These are phyloP conservation scores for Kazachstania africana DNA, from an alignment of 805 yeast genomes.

Conservation along the genomic window DNA sequence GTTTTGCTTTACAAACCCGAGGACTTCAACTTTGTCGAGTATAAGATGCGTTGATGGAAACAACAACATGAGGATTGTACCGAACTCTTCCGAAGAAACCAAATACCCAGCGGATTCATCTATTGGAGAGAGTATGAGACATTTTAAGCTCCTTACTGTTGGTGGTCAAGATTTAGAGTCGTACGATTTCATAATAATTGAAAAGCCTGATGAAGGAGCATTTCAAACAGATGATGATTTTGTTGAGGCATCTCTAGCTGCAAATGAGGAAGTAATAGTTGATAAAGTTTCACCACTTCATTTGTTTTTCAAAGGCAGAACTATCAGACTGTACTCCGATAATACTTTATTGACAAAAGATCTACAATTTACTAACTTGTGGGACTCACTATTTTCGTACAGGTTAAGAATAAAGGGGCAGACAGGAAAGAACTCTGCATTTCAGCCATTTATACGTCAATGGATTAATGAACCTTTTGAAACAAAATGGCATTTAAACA, in stretches of 20 bases:
- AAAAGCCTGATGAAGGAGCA: conserved; percentile 19
- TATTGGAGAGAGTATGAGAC: conserved; percentile 34
- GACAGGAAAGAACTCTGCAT: background rate
- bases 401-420: conserved; percentile 7
- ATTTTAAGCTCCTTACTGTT: conserved; percentile 39
- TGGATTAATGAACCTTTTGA: conserved; percentile 54
- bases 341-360: conserved; percentile 4
- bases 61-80: conserved; percentile 32
- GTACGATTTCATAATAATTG: conserved; percentile 42
- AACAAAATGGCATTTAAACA: conserved; percentile 64
- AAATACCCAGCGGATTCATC: conserved; percentile 41
- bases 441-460: conserved; percentile 61
- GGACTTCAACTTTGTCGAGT: background rate
- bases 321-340: background rate
- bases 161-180: conserved; percentile 28
- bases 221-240: conserved; percentile 8
- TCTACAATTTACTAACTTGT: conserved; percentile 18
- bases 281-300: conserved; percentile 6
- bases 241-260: conserved; percentile 12
- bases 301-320: conserved; percentile 6
- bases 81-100: conserved; percentile 35
- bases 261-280: background rate
- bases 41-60: conserved; percentile 36
- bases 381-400: conserved; percentile 21
- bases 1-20: conserved; percentile 7